Base-by-base conservation (phyloP, 148 eudicot species). In the Persicaria maculosa region DNA sequence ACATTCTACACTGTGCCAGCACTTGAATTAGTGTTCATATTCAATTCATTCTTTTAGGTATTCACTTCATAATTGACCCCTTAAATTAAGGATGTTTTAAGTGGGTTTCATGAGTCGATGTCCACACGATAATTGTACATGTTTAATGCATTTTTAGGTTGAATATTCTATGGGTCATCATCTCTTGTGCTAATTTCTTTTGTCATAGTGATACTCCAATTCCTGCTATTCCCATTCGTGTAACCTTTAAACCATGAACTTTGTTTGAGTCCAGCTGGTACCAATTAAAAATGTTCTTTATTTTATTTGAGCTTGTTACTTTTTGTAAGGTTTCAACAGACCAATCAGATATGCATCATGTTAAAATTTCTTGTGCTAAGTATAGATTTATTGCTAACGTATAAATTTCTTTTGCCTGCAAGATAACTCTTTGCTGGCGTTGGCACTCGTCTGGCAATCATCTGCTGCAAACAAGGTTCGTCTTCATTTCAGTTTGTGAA, bases 21-120 rank as follows among this genome's bases (percentile, higher is more conserved):
- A 65, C 47, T 65, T 3, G 46, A 65, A 17, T 65, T 65, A 15
- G 47, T 65, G 70, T 65, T 65, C 70, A 65, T 14, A 65, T 65
- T 65, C 19, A 65, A 1, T 31, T 31, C 31, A 14, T 65, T 40
- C 45, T 43, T 12, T 65, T 4, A 14, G 17, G 70, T 4, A 14
- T 65, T 40, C 43, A 15, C 2, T 40, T 40, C 15, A 40, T 40
- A 36, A 64, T 36, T 64, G 16, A 64, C 10, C 69, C 5, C 69
- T 64, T 19, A 20, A 7, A 7, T 59, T 59, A 59, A 59, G 11
- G 43, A 8, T 10, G 9, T 25, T 40, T 65, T 14, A 36, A 65
- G 70, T 65, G 70, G 70, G 15, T 9, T 36, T 65, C 46, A 36
- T 65, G 44, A 62, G 44, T 36, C 44, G 47, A 65, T 40, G 69